Conservation (phyloP, 306 rosid species). For the Quercus agrifolia region DNA sequence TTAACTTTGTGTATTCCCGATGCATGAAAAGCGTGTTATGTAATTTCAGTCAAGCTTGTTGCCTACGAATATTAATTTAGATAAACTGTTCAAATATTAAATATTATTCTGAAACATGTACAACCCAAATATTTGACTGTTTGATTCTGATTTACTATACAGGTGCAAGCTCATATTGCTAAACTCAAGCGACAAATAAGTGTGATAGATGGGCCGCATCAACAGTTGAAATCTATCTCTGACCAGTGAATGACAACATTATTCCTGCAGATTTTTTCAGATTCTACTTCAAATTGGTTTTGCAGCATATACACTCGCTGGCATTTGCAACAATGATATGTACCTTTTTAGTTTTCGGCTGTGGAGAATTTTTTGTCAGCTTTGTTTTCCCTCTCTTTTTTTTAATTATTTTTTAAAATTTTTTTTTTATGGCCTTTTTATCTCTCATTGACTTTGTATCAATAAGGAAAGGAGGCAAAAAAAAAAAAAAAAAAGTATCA, state of each 20-base stretch:
- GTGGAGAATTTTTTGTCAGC: constrained; percentile 12
- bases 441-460: constrained; percentile 6
- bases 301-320: constrained; percentile 1
- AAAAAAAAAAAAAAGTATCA: constrained; percentile 7
- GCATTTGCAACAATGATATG: constrained; percentile 6
- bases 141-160: constrained; percentile 5
- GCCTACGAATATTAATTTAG: background rate
- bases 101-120: background rate
- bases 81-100: background rate
- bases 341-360: constrained; percentile 17
- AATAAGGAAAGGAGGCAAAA: background rate
- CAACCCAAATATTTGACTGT: constrained; percentile 7
- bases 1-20: background rate
- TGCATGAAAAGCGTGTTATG: background rate
- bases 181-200: constrained; percentile 58
- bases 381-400: background rate
- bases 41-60: background rate
- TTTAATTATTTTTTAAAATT: background rate
- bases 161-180: constrained; percentile 76
- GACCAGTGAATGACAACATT: constrained; percentile 40
- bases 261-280: constrained; percentile 11
- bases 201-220: constrained; percentile 54
- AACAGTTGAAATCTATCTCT: constrained; percentile 42
- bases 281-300: constrained; percentile 7
- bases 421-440: background rate